Conservation (phyloP, 495 filamentous ascomycete genomes). For the Aspergillus heteromorphus region DNA sequence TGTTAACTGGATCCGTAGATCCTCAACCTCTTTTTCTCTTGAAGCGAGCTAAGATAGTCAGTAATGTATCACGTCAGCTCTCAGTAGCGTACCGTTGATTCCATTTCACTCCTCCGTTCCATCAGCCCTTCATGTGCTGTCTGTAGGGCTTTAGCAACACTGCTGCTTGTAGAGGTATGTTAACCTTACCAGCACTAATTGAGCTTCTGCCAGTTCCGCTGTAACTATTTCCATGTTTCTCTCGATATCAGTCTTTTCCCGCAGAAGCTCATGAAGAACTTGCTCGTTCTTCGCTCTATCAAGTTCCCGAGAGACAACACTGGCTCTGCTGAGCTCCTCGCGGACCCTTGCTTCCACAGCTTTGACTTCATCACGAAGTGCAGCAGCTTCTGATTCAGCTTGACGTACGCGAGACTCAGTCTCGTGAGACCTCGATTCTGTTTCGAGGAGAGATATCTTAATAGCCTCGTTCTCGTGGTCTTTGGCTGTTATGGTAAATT, state of each 20-base stretch:
- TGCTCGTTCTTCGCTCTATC: slow-evolving; percentile 20
- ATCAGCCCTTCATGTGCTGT: slow-evolving; percentile 10
- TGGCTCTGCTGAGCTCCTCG: slow-evolving; percentile 21
- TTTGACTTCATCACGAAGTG: slow-evolving; percentile 17
- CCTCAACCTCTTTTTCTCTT: slow-evolving; percentile 17
- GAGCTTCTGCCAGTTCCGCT: slow-evolving; percentile 14
- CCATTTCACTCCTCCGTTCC: slow-evolving; percentile 5
- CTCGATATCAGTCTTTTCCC: slow-evolving; percentile 21
- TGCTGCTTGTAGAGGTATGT: not conserved
- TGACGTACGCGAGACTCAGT: slow-evolving; percentile 5
- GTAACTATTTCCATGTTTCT: slow-evolving; percentile 7
- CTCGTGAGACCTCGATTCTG: slow-evolving; percentile 8
- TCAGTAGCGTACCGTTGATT: slow-evolving; percentile 11
- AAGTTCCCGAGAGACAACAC: slow-evolving; percentile 14
- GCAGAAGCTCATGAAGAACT: slow-evolving; percentile 15
- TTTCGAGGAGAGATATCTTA: slow-evolving; percentile 16
- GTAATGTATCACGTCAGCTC: not conserved
- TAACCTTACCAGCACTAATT: slow-evolving; percentile 23
- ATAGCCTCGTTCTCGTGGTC: slow-evolving; percentile 14
- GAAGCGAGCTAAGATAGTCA: slow-evolving; percentile 21
- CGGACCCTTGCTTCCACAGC: slow-evolving; percentile 18
- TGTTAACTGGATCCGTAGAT: slow-evolving; percentile 12
- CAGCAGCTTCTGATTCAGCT: slow-evolving; percentile 17
- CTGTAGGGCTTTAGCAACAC: slow-evolving; percentile 19
- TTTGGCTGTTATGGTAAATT: slow-evolving; percentile 13